These are phyloP conservation scores for Mycosphaerelloides madeirae DNA, from an alignment of 2,329 filamentous ascomycete species.

Conservation along the genomic window DNA sequence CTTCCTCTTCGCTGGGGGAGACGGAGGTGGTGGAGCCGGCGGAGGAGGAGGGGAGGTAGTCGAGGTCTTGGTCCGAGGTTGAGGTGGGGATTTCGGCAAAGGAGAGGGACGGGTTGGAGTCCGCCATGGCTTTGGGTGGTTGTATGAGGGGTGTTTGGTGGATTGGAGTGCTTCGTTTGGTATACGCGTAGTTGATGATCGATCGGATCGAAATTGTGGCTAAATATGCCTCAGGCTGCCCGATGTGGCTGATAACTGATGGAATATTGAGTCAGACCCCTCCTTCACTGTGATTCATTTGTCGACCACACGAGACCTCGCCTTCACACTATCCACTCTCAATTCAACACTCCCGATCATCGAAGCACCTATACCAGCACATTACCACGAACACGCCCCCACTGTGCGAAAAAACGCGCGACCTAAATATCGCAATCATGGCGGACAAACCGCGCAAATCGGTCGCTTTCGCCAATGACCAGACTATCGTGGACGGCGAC, in stretches of 20 bases:
- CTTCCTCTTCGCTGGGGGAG: slow-evolving; percentile 43
- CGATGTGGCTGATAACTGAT: too few relatives aligned
- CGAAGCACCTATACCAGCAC: background rate
- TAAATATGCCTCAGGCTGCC: too few relatives aligned
- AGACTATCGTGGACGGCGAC: slow-evolving; percentile 82
- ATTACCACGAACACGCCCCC: slow-evolving; percentile 1
- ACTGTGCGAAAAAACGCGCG: background rate
- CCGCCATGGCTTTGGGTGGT: slow-evolving; percentile 27
- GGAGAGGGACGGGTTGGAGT: slow-evolving; percentile 43
- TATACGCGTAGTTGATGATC: too few relatives aligned
- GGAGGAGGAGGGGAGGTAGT: slow-evolving; percentile 49
- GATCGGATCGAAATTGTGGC: too few relatives aligned
- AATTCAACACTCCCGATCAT: too few relatives aligned
- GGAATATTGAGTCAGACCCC: too few relatives aligned
- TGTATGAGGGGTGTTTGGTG: too few relatives aligned
- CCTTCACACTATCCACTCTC: too few relatives aligned
- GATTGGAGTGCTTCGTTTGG: too few relatives aligned
- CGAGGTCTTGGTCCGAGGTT: slow-evolving; percentile 38
- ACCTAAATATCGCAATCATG: slow-evolving; percentile 44
- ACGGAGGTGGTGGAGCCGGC: slow-evolving; percentile 45
- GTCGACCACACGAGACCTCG: too few relatives aligned
- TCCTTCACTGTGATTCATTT: too few relatives aligned
- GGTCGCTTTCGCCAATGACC: slow-evolving; percentile 85
- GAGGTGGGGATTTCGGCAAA: slow-evolving; percentile 46
- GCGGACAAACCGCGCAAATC: slow-evolving; percentile 74